Evolutionary conservation across 2,329 filamentous ascomycete species (phyloP).

Genomic region (Sarocladium kiliense): DNA sequence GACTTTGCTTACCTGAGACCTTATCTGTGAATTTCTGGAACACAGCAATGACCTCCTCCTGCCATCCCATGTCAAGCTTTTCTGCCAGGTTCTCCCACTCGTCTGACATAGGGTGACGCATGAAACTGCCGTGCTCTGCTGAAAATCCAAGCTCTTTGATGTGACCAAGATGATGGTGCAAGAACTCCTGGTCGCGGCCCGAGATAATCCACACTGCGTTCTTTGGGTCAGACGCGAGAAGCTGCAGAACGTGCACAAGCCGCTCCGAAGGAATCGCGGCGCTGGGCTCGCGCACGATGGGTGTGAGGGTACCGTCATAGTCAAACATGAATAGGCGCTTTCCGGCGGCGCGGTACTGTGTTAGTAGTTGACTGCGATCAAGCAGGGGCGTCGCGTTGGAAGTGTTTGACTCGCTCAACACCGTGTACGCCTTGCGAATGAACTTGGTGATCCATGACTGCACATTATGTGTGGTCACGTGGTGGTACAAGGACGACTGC

Average conservation of each 20-base stretch:
- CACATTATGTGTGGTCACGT: constrained; percentile 81
- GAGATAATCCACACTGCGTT: constrained; percentile 99
- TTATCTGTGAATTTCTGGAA: constrained; percentile 87
- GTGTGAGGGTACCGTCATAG: constrained; percentile 94
- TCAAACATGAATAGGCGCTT: constrained; percentile 97
- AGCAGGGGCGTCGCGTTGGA: constrained; percentile 75
- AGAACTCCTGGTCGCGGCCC: constrained; percentile 85
- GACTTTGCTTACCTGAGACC: constrained; percentile 61
- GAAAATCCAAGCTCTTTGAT: constrained; percentile 87
- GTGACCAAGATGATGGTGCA: constrained; percentile 88
- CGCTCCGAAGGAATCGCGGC: constrained; percentile 83
- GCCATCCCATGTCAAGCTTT: constrained; percentile 87
- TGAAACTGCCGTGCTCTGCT: constrained; percentile 95
- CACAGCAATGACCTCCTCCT: constrained; percentile 73
- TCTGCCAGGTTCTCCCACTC: constrained; percentile 89
- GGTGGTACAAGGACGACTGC: constrained; percentile 71
- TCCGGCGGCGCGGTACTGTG: constrained; percentile 67
- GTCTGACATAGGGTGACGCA: constrained; percentile 69
- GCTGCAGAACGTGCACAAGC: constrained; percentile 73
- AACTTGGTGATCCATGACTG: constrained; percentile 81
- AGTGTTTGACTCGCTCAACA: constrained; percentile 71
- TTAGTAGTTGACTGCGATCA: constrained; percentile 66
- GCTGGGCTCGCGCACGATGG: constrained; percentile 87
- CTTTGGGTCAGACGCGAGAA: constrained; percentile 69
- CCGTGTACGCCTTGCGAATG: constrained; percentile 71